A percentile compares a stretch with the other conserved stretches of the same genome.
Conservation (phyloP, 306 rosid genomes). For the Phaseolus lunatus region DNA sequence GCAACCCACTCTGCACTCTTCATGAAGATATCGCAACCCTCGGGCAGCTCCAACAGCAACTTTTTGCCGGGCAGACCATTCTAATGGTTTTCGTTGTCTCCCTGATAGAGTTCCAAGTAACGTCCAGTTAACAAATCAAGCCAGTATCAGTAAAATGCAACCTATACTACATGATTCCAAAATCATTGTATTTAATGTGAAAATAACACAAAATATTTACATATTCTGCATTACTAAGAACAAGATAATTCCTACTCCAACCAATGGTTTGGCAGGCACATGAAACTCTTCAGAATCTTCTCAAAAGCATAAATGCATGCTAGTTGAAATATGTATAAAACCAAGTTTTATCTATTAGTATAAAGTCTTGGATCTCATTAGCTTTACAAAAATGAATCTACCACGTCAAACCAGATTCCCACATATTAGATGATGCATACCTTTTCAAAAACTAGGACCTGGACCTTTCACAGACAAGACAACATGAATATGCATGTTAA, state of each 20-base stretch:
- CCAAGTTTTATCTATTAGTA: background rate
- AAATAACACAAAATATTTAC: slow-evolving; percentile 9
- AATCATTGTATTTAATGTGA: background rate
- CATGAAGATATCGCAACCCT: slow-evolving; percentile 97
- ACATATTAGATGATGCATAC: slow-evolving; percentile 1
- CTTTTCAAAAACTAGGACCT: background rate
- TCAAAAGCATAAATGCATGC: background rate
- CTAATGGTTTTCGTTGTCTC: slow-evolving; percentile 67
- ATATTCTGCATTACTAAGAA: slow-evolving; percentile 5
- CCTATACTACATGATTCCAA: background rate
- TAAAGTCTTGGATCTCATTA: background rate
- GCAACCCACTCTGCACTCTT: slow-evolving; percentile 99
- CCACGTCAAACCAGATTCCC: slow-evolving; percentile 16
- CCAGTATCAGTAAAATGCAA: background rate
- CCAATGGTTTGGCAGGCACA: background rate
- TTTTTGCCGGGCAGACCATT: slow-evolving; percentile 94
- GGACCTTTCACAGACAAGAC: slow-evolving; percentile 24
- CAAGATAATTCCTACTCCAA: background rate
- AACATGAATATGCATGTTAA: slow-evolving; percentile 8
- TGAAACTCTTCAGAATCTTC: background rate
- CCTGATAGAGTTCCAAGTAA: slow-evolving; percentile 60
- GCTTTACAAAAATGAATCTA: slow-evolving; percentile 2
- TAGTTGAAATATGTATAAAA: background rate
- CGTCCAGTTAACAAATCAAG: slow-evolving; percentile 39
- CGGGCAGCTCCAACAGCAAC: slow-evolving; percentile 97